Base-by-base conservation (phyloP, 2,329 filamentous ascomycete genomes). In the Aspergillus chevalieri region DNA sequence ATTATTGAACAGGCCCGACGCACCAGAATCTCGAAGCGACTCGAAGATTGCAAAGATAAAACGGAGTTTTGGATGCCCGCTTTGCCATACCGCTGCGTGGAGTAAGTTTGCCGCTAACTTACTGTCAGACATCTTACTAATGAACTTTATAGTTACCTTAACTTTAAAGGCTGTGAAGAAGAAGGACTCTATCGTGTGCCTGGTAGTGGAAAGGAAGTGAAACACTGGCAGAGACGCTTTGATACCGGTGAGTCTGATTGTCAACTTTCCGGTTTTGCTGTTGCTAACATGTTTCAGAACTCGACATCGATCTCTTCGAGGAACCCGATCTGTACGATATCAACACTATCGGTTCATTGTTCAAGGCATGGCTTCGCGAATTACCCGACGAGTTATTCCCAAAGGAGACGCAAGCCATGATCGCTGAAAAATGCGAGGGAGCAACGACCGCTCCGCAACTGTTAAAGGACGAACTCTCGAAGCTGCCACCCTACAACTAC, bases 11-110 rank as follows among this genome's bases (percentile, higher is more conserved):
- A 97, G 71, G 91, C 91, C 6, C 83, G 92, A n/a, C 77, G 84
- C 55, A 96, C 92, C 0, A 82, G 92, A 55, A 96, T 97, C 65
- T 94, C 90, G 6, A 94, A 92, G 70, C 83, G 86, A 26, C 75
- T 97, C 41, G 89, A 94, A 63, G 83, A 87, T 52, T 95, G 91
- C 8, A 82, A 85, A 54, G 92, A 97, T 65, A 96, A 96, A 76
- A 97, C 92, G 0, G 92, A 96, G 64, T 97, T 94, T 65, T 97
- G 92, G 92, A 95, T 97, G 91, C 92, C 92, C 10, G 88, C 90
- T 6, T 85, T 97, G 51, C 91, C 92, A 0, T 96, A 92, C 87
- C 81, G 92, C 55, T 94, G 90, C 51, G 96, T 97, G 57, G 92
- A 97, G 77, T 83, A 72, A 64, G 79, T 73, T 34, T 5, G 5